phyloP scores from a whole-genome alignment of 2,329 filamentous ascomycete species.

The Nannizziopsis barbatae region DNA sequence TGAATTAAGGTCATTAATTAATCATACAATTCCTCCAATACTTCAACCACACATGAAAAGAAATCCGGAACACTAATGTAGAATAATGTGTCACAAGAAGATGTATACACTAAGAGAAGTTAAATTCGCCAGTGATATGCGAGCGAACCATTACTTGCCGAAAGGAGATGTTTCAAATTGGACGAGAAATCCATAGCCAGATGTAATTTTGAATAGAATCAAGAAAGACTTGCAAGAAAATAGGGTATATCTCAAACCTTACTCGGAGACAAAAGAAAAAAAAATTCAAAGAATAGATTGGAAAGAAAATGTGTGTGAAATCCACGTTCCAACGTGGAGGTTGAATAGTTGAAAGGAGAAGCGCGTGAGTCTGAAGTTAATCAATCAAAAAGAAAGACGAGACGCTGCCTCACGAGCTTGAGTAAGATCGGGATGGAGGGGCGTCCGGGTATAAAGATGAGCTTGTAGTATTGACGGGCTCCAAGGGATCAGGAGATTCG shows the following conservation, averaged over 20 bases:
- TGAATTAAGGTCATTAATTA: no score
- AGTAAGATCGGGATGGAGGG: slow-evolving; percentile 7
- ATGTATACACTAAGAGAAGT: no score
- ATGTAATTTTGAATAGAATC: neutral
- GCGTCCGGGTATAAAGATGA: slow-evolving; percentile 5
- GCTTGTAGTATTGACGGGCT: slow-evolving; percentile 14
- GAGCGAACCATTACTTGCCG: neutral
- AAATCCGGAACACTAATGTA: no score
- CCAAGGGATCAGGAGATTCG: slow-evolving; percentile 15
- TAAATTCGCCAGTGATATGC: no score
- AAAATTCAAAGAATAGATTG: slow-evolving; percentile 10
- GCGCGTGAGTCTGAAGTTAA: no score
- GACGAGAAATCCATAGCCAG: neutral
- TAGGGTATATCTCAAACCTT: slow-evolving; percentile 6
- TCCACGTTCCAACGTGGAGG: slow-evolving; percentile 6
- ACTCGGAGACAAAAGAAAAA: slow-evolving; percentile 10
- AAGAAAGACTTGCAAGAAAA: neutral
- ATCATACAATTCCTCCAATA: no score
- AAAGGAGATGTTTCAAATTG: neutral
- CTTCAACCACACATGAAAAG: no score
- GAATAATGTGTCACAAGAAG: no score
- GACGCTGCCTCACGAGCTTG: neutral
- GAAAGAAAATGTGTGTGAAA: slow-evolving; percentile 12
- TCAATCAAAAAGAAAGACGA: no score
- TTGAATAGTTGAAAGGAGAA: neutral